Base-by-base conservation (phyloP, 352 stramenopile species). In the Globisporangium viniferum region DNA sequence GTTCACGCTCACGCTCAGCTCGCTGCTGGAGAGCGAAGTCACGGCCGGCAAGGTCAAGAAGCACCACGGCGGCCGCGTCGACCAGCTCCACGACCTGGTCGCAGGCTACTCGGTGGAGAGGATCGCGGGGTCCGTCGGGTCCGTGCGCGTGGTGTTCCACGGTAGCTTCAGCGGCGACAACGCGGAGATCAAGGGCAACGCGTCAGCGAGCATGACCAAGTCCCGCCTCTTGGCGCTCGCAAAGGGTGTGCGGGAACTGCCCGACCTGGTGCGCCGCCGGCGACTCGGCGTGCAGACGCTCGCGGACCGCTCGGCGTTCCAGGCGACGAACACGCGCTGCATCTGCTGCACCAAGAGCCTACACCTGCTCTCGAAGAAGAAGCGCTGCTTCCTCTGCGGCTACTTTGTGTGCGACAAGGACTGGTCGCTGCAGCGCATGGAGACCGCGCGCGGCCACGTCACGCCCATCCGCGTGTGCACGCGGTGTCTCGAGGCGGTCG, bases 261-360 rank as follows among this genome's bases (percentile, higher is more conserved):
- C 78, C 12, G 71, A 75, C 9, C 66, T 91, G 10, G 73, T 91
- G 14, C 81, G 79, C 1, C 75, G 82, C 27, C 77, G 77, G 0
- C 80, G 82, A 7, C 81, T 91, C 48, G 80, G 79, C 20, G 73
- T 73, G 4, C 82, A 89, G 57, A 69, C 77, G 36, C 71, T 89
- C 0, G 73, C 80, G 0, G 71, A 88, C 68, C 71, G 62, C 29
- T 69, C 68, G 24, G 31, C 71, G 0, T 70, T 85, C 48, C 62
- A 80, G 24, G 70, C 73, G 9, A 77, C 69, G 15, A 91, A 88
- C 67, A 76, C 74, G 14, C 74, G 76, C n/a, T 91, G 82, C 57
- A 77, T 82, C 35, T 80, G 74, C 64, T 91, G 82, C 46, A 74
- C 74, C 9, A 78, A 76, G 57, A 73, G 72, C 18, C 68, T 89